Base-by-base conservation (phyloP, 2,329 filamentous ascomycete genomes). In the Monilinia fructigena region DNA sequence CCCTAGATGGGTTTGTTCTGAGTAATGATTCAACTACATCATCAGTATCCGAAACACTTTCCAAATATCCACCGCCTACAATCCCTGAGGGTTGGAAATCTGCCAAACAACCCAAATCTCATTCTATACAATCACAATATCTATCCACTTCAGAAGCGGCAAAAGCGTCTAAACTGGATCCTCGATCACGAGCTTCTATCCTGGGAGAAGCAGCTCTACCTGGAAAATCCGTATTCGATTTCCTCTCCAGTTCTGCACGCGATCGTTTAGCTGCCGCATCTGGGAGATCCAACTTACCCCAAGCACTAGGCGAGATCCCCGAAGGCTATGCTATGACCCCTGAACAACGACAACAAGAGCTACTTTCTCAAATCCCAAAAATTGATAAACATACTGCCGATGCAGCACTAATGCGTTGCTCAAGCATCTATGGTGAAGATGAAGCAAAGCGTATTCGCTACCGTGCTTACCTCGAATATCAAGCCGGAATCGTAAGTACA, bases 201-300 rank as follows among this genome's bases (percentile, higher is more conserved):
- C 82, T 98, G 1, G 93, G 93, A 47, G 94, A 97, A 79, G 82
- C 86, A 50, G 85, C 86, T 47, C 81, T 98, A 0, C 93, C 93
- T 0, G 92, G 92, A 0, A 97, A 98, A 79, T 98, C 95, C 0
- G 88, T 99, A 3, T 99, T 98, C 76, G 93, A 98, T 78, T 99
- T 91, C 77, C 84, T 99, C 70, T 91, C 91, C 0, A 83, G 91
- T 0, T 85, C 90, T 45, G 87, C 91, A 4, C 87, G 95, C 68
- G 89, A 94, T 62, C 86, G 89, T 35, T 84, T 99, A 55, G 92
- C 85, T 3, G 83, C 86, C 14, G 88, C 88, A 0, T 92, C 92
- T 2, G 93, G 93, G 1, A 92, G 88, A 66, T 78, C 79, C 3
- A 86, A 94, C 74, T 84, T 99, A 2, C 95, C 95, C 0, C 86